Evolutionary conservation across 2,329 filamentous ascomycete species (phyloP), one percentile per base, ranked within the genome.

Genomic region (Diaporthe sp.): DNA sequence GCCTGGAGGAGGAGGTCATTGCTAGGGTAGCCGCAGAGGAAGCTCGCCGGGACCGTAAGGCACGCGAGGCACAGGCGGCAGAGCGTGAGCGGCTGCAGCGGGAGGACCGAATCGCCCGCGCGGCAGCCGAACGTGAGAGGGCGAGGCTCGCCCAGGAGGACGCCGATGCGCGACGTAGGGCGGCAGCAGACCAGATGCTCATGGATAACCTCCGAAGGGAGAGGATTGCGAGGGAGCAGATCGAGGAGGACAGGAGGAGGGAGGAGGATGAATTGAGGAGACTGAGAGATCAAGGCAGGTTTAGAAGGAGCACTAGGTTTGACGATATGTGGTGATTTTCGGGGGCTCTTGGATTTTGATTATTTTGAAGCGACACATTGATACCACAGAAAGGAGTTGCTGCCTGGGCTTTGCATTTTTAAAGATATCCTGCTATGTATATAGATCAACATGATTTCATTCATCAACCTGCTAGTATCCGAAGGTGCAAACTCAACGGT

Each of bases 221-320:
- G 15, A 61, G 25, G 3, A n/a, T 51, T 4, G 58, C 13, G 13
- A 42, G 58, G 58, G 34, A 42, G 37, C 25, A 25, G 9, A 42
- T 72, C 15, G 70, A 62, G 31, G 28, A 65, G 61, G 44, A 42
- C 12, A 58, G 61, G 28, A 53, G 58, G 15, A 37, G 28, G 9
- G 73, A 74, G 25, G 44, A 39, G 10, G 73, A 60, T 3, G 28
- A 31, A n/a, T 10, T 71, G 34, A 34, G 46, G 37, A 75, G 73
- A 8, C 10, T 71, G 15, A 37, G 73, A 19, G 67, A 72, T 3
- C 49, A 58, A 7, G 67, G 44, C 22, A 57, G 65, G 42, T 22
- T 22, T 17, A 46, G 61, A 13, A 57, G 55, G 62, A 13, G 22
- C 8, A 22, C 31, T 7, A 19, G 46, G 15, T 70, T 42, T 7